Evolutionary conservation across 2,329 filamentous ascomycete genomes (phyloP).

Genomic region (Blastomyces gilchristii): DNA sequence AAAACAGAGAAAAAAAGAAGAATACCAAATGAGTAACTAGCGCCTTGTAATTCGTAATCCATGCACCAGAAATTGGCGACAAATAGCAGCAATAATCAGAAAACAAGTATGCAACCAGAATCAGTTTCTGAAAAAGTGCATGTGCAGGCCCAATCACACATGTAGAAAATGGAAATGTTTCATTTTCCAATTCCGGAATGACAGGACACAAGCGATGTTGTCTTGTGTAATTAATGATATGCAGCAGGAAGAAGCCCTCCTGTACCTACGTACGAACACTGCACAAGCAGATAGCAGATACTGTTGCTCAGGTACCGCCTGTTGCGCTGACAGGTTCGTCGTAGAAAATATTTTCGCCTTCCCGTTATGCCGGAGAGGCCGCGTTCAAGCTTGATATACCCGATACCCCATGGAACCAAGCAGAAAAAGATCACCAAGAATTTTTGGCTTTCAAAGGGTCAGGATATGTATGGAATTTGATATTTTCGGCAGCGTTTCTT

Average conservation of each 20-base stretch:
- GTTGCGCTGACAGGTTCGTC: neutral
- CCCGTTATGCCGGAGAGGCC: too few species aligned
- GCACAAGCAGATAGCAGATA: too few species aligned
- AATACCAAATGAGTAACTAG: neutral
- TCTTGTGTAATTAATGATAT: neutral
- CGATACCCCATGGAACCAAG: neutral
- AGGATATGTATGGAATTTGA: neutral
- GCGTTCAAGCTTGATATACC: neutral
- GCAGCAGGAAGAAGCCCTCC: neutral
- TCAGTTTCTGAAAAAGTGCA: too few species aligned
- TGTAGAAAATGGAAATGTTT: neutral
- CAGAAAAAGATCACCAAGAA: neutral
- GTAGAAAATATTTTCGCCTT: neutral
- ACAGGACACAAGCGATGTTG: neutral
- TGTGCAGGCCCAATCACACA: neutral
- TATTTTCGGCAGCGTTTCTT: neutral
- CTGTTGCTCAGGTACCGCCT: neutral
- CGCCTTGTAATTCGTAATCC: neutral
- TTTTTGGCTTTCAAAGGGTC: neutral
- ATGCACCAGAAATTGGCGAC: neutral
- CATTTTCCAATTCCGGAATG: too few species aligned
- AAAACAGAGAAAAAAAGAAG: neutral
- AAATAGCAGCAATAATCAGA: neutral
- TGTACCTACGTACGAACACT: too few species aligned
- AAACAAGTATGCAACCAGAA: neutral